Percentiles rank a stretch among this genome's conserved stretches.
Conservation (phyloP, 257 asterid species). For the Penstemon newberryi region DNA sequence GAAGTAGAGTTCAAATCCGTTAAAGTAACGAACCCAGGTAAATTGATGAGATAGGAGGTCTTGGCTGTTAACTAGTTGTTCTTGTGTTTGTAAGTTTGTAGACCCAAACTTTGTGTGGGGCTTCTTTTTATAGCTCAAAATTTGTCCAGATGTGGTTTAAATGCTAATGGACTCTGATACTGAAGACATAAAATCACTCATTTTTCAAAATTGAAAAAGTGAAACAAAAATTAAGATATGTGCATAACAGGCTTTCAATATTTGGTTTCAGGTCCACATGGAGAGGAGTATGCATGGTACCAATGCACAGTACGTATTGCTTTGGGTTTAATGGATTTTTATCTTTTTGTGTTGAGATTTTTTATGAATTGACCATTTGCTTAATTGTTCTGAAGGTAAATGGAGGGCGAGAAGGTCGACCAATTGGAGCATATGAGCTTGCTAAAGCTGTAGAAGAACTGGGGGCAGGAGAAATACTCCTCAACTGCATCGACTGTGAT, state of each 20-base stretch:
- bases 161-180: constrained; percentile 4
- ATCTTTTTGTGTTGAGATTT: constrained; percentile 3
- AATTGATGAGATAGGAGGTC: constrained; percentile 13
- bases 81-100: not conserved
- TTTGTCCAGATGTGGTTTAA: not conserved
- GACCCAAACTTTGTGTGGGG: not conserved
- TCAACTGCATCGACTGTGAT: constrained; percentile 94
- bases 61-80: constrained; percentile 7
- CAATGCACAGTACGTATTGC: constrained; percentile 77
- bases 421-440: constrained; percentile 97
- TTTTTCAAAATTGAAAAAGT: not conserved
- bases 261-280: constrained; percentile 70
- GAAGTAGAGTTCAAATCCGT: constrained; percentile 72
- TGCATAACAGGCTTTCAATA: constrained; percentile 19
- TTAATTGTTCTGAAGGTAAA: constrained; percentile 53
- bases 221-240: not conserved
- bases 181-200: not conserved
- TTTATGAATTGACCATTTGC: constrained; percentile 10
- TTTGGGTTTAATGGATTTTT: not conserved
- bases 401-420: constrained; percentile 97
- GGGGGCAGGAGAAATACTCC: constrained; percentile 96
- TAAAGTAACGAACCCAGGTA: constrained; percentile 76
- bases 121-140: constrained; percentile 4
- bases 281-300: constrained; percentile 81
- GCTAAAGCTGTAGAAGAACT: constrained; percentile 94